Evolutionary conservation across 202 grass and related monocot genomes (phyloP).

Genomic region (Zoysia matrella): DNA sequence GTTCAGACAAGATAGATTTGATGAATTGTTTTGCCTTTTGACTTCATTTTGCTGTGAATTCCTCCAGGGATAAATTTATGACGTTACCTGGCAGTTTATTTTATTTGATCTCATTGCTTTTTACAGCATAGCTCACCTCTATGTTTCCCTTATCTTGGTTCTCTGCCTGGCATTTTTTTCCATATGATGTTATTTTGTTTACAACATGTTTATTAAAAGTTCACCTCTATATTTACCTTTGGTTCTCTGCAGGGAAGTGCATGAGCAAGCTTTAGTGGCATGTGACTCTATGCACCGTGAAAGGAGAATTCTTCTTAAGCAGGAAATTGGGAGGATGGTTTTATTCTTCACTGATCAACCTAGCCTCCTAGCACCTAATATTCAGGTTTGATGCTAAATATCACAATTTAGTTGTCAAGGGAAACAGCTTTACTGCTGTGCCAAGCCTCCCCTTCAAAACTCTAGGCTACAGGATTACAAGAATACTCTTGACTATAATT

Average conservation of each 20-base stretch:
- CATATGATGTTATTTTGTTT: conserved; percentile 1
- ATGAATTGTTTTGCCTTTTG: conserved; percentile 25
- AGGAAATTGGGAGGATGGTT: conserved; percentile 98
- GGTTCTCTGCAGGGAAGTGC: conserved; percentile 76
- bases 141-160: conserved; percentile 16
- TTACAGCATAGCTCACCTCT: not conserved
- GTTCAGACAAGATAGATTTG: conserved; percentile 2
- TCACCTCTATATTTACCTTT: conserved; percentile 7
- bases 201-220: conserved; percentile 1
- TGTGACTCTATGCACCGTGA: conserved; percentile 88
- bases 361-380: conserved; percentile 96
- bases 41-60: conserved; percentile 1
- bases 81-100: not conserved
- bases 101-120: not conserved
- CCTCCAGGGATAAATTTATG: conserved; percentile 9
- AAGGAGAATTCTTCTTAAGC: conserved; percentile 97
- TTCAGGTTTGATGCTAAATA: conserved; percentile 69
- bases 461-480: too few species aligned
- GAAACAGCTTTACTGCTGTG: too few species aligned
- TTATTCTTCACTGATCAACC: conserved; percentile 98
- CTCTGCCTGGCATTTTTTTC: conserved; percentile 14
- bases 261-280: conserved; percentile 82
- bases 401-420: not conserved
- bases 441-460: too few species aligned
- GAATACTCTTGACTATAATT: too few species aligned